Base-by-base conservation (phyloP, 192 early-diverging fungal species). In the Kickxella alabastrina region DNA sequence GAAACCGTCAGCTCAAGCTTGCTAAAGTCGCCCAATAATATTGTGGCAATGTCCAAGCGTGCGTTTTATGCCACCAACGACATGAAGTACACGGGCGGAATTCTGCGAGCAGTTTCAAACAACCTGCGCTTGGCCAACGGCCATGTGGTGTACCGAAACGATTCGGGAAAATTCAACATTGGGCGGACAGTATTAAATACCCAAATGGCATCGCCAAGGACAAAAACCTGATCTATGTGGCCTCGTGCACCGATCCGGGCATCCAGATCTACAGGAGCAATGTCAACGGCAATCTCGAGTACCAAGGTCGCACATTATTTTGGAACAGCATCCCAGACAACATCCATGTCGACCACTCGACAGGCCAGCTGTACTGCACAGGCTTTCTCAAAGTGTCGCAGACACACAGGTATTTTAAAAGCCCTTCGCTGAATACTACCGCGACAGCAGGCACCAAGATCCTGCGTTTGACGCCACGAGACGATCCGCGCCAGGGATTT, bases 51-150 rank as follows among this genome's bases (percentile, higher is more conserved):
- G 40, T 82, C 81, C 7, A 59, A 64, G 27, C 63, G 70, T n/a
- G 59, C 69, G 10, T 85, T 85, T 29, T 85, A 85, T 45, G 75
- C 79, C 3, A 80, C 79, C 26, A 85, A 85, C 54, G 83, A 85
- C 44, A 62, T 68, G 56, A 58, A 43, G 26, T 63, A 74, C 31
- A 17, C 9, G 2, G 28, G 49, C 0, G 59, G 70, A 5, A n/a
- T 28, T 5, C 61, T 55, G 69, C 59, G 64, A 8, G 43, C 43
- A 6, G 10, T 71, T 6, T 59, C 52, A 10, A 41, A 31, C 6
- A 56, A 51, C 25, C 34, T 62, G 35, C 63, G 63, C 12, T 23
- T 70, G 27, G 32, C 75, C 12, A 38, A 51, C 17, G 45, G 54
- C 19, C 59, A 63, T 14, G 47, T 77, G 8, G 68, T 71, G 29